Percentiles rank a stretch among this genome's conserved stretches.
Conservation (phyloP, 208 protist species). For the Novymonas esmeraldas region DNA sequence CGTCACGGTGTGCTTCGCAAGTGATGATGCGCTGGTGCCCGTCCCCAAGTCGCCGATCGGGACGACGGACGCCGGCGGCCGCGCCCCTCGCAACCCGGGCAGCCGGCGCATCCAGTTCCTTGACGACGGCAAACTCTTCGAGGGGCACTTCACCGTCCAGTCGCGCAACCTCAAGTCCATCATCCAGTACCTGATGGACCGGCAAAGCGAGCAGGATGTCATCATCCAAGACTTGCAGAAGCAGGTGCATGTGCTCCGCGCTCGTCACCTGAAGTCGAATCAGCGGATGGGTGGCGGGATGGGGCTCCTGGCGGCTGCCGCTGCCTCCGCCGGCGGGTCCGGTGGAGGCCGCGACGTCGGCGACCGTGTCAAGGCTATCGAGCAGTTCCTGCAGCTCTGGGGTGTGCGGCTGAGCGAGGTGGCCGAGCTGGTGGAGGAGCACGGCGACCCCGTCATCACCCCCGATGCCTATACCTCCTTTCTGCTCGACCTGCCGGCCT, state of each 20-base stretch:
- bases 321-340: neutral
- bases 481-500: constrained; percentile 71
- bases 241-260: constrained; percentile 66
- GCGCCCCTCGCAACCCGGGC: constrained; percentile 35
- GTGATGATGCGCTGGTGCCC: constrained; percentile 20
- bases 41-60: constrained; percentile 11
- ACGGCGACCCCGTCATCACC: constrained; percentile 80
- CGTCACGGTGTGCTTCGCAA: constrained; percentile 20
- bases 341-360: constrained; percentile 34
- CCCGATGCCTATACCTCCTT: constrained; percentile 79
- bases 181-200: constrained; percentile 77
- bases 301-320: constrained; percentile 3
- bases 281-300: constrained; percentile 19
- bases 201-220: constrained; percentile 74
- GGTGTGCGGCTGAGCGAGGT: constrained; percentile 69
- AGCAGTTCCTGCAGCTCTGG: constrained; percentile 79
- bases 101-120: constrained; percentile 64
- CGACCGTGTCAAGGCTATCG: constrained; percentile 56
- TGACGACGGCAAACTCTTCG: constrained; percentile 90
- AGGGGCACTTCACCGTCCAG: constrained; percentile 89
- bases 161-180: constrained; percentile 80
- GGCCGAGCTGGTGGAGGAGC: constrained; percentile 57
- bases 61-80: constrained; percentile 33
- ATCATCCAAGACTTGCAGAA: constrained; percentile 84
- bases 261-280: constrained; percentile 26